Evolutionary conservation across 257 asterid species (phyloP), one percentile per base, ranked within the genome.

Genomic region (Scutellaria baicalensis): DNA sequence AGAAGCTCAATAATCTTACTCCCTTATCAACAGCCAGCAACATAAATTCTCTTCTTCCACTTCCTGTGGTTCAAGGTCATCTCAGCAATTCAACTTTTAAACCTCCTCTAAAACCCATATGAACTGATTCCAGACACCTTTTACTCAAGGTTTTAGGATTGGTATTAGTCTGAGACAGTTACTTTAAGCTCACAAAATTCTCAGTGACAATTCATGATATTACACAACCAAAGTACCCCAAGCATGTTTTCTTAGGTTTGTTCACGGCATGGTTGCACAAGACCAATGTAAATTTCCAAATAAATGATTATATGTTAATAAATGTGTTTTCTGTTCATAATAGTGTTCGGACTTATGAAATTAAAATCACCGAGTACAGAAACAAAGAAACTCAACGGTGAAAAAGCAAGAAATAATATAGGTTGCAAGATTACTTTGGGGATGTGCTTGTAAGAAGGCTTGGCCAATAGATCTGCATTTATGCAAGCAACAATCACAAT

Each of bases 401-500:
- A 62, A 33, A 65, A 50, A 7, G 14, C 6, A 48, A 66, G 35
- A 61, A 49, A 69, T 9, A 10, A 72, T 17, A 38, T 12, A 56
- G 39, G 67, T 60, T 52, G 23, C 56, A 55, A 62, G 35, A 69
- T 75, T 80, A 91, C 99, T 86, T 91, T 91, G 17, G 99, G 99
- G 59, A 91, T 83, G 85, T 94, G 99, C 89, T 89, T 94, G 88
- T 80, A 86, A 78, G 90, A 86, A 66, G 91, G 90, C 75, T 82
- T 88, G 39, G 71, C 17, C 12, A 87, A 64, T 16, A 66, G 79
- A 59, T 23, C 83, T 80, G 88, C 88, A 86, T 78, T 71, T 51
- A 64, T 68, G 61, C 70, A 76, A 64, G 72, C 52, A 78, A 72
- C 48, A 65, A 66, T 48, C 48, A 76, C 42, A 75, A 75, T 33